Evolutionary conservation across 257 asterid genomes (phyloP).

Genomic region (Solanum sejunctum): DNA sequence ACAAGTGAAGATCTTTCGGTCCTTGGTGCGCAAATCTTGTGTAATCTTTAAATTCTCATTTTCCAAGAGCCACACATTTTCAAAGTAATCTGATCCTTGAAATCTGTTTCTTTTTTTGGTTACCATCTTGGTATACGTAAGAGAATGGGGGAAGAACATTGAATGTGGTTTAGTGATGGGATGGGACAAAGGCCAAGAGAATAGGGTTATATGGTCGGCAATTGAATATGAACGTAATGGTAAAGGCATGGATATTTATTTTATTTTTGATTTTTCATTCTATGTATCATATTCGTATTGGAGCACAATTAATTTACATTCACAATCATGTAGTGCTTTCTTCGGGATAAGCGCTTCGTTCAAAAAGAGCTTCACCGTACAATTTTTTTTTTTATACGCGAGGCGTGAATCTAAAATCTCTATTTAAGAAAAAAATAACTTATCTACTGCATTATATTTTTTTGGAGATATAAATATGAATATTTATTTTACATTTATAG

Average conservation of each 20-base stretch:
- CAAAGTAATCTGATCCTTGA: not conserved
- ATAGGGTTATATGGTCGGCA: slow-evolving; percentile 13
- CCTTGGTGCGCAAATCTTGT: not conserved
- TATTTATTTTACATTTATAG: not conserved
- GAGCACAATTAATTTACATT: too few relatives aligned
- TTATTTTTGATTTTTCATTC: too few relatives aligned
- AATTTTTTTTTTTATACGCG: too few relatives aligned
- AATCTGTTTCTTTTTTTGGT: not conserved
- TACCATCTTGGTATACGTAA: not conserved
- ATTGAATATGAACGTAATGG: not conserved
- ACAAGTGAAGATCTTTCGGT: not conserved
- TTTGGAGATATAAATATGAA: not conserved
- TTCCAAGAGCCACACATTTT: not conserved
- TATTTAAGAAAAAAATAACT: too few relatives aligned
- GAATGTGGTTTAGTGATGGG: not conserved
- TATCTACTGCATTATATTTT: too few relatives aligned
- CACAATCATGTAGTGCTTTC: too few relatives aligned
- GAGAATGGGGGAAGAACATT: not conserved
- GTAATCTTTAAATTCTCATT: not conserved
- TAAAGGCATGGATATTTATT: not conserved
- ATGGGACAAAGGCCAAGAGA: not conserved
- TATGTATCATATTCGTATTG: too few relatives aligned
- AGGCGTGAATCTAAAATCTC: fast-evolving
- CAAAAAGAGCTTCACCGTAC: too few relatives aligned
- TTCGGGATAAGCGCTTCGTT: too few relatives aligned